phyloP scores from a whole-genome alignment of 805 yeast genomes.

The Kluyveromyces dobzhanskii region DNA sequence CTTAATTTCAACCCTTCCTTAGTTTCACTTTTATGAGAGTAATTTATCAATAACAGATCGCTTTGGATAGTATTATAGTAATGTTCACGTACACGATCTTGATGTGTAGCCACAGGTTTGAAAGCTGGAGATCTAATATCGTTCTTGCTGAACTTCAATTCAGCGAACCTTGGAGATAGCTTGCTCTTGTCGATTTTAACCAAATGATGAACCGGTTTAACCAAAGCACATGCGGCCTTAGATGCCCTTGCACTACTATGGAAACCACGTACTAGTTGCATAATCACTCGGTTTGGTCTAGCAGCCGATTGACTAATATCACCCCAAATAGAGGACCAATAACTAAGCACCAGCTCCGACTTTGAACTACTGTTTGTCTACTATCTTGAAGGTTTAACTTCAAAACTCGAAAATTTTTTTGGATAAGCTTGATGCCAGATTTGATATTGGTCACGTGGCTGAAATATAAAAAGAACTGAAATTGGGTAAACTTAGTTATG shows the following conservation, averaged over 20 bases:
- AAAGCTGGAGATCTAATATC: slow-evolving; percentile 76
- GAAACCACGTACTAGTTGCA: slow-evolving; percentile 13
- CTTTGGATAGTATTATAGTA: slow-evolving; percentile 65
- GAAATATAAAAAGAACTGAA: too few relatives aligned
- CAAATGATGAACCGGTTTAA: slow-evolving; percentile 87
- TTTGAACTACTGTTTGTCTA: too few relatives aligned
- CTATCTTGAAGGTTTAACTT: too few relatives aligned
- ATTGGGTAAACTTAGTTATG: too few relatives aligned
- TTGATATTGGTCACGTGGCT: too few relatives aligned
- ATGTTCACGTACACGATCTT: slow-evolving; percentile 73
- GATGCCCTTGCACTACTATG: slow-evolving; percentile 29
- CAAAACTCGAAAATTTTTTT: too few relatives aligned
- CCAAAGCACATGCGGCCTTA: slow-evolving; percentile 59
- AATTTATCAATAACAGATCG: slow-evolving; percentile 71
- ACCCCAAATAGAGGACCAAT: too few relatives aligned
- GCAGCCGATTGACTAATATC: too few relatives aligned
- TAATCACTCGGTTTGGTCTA: neutral
- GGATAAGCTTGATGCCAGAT: too few relatives aligned
- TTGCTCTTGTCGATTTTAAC: slow-evolving; percentile 66
- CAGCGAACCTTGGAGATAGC: slow-evolving; percentile 68
- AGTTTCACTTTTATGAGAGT: slow-evolving; percentile 53
- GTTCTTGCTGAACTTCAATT: slow-evolving; percentile 53
- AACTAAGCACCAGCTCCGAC: too few relatives aligned
- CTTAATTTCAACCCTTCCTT: slow-evolving; percentile 62
- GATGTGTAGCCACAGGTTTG: slow-evolving; percentile 65